These are phyloP conservation scores for Saksenaea oblongispora DNA, from an alignment of 371 early-diverging fungal species.

Conservation along the genomic window DNA sequence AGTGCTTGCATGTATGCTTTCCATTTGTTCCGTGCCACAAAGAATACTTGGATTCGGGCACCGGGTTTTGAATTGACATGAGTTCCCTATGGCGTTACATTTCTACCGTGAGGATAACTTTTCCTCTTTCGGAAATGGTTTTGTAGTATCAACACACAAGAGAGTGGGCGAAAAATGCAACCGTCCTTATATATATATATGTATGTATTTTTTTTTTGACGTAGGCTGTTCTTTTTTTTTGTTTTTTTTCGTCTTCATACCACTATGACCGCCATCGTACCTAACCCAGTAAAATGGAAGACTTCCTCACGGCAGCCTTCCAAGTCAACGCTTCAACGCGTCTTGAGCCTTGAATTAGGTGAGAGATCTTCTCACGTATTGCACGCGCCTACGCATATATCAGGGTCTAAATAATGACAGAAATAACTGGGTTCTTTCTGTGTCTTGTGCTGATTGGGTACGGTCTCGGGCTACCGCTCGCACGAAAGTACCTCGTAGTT, in stretches of 20 bases:
- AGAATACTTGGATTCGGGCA: no score
- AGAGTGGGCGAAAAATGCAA: not conserved
- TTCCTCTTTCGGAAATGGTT: slow-evolving; percentile 2
- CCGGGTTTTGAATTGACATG: no score
- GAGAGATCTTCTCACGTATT: slow-evolving; percentile 3
- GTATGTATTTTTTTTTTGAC: no score
- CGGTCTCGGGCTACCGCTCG: slow-evolving; percentile 7
- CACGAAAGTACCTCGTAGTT: slow-evolving; percentile 14
- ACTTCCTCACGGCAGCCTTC: not conserved
- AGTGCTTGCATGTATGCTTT: no score
- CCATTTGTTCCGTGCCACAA: no score
- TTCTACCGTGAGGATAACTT: not conserved
- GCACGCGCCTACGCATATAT: not conserved
- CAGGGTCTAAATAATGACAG: not conserved
- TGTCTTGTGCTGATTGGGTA: not conserved
- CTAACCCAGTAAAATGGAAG: not conserved
- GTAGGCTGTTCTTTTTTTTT: not conserved
- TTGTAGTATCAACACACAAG: not conserved
- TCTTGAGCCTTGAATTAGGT: not conserved
- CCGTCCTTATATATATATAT: no score
- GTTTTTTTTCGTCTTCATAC: not conserved
- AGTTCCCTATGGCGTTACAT: no score
- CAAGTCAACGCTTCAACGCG: not conserved
- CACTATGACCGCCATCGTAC: not conserved
- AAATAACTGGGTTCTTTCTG: not conserved